Percentiles rank a stretch among this genome's conserved stretches.
phyloP scores from a whole-genome alignment of 179 eudicot species.

The Pouteria campechiana region DNA sequence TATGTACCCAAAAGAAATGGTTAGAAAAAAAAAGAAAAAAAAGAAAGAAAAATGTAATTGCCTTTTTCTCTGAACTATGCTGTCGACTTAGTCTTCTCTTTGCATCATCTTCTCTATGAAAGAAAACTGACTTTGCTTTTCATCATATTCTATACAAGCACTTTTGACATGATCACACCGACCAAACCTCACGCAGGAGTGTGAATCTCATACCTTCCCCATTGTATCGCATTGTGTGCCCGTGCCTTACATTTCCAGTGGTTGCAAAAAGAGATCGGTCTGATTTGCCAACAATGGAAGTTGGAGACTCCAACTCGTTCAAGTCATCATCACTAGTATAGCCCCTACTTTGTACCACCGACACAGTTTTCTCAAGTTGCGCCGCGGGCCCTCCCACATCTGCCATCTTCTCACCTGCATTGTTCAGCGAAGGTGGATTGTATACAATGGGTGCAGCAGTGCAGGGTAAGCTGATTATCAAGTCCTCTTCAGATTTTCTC shows the following conservation, averaged over 20 bases:
- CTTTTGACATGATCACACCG: too few relatives aligned
- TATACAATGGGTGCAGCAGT: constrained; percentile 48
- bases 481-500: constrained; percentile 34
- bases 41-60: too few relatives aligned
- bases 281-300: constrained; percentile 42
- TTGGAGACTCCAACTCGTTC: constrained; percentile 60
- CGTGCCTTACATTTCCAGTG: constrained; percentile 28
- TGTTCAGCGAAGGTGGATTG: constrained; percentile 42
- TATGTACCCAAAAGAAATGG: too few relatives aligned
- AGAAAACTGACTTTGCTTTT: too few relatives aligned
- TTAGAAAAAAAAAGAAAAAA: too few relatives aligned
- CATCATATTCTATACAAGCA: too few relatives aligned
- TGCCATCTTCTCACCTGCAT: constrained; percentile 40
- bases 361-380: constrained; percentile 39
- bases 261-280: too few relatives aligned
- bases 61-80: too few relatives aligned
- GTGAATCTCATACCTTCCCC: constrained; percentile 55
- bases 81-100: too few relatives aligned
- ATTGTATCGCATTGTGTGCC: constrained; percentile 37
- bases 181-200: constrained; percentile 78
- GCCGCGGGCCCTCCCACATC: constrained; percentile 33
- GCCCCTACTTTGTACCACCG: constrained; percentile 61
- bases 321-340: constrained; percentile 91
- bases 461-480: constrained; percentile 49
- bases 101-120: too few relatives aligned